These are phyloP conservation scores for Plantago ovata DNA, from an alignment of 257 asterid genomes.

Conservation along the genomic window DNA sequence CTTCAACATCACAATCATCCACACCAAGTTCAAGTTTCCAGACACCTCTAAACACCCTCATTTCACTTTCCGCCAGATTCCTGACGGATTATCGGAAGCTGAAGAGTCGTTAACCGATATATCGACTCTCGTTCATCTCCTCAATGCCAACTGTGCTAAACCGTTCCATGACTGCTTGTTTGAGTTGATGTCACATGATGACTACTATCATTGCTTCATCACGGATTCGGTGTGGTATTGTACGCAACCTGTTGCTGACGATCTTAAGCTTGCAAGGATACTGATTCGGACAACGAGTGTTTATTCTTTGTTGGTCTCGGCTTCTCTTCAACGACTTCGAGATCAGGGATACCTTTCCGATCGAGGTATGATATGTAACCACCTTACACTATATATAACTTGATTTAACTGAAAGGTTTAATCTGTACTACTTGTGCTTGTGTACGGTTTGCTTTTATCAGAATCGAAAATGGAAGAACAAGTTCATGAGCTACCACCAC, in stretches of 20 bases:
- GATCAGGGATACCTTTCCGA: slow-evolving; percentile 23
- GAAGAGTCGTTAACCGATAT: slow-evolving; percentile 4
- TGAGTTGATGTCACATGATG: background rate
- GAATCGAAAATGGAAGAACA: slow-evolving; percentile 25
- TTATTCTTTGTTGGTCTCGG: slow-evolving; percentile 23
- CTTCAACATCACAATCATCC: slow-evolving; percentile 35
- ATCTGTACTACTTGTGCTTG: no score
- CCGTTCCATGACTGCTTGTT: slow-evolving; percentile 20
- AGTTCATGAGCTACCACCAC: slow-evolving; percentile 29
- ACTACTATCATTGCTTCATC: slow-evolving; percentile 17
- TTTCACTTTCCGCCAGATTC: slow-evolving; percentile 32
- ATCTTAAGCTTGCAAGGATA: slow-evolving; percentile 33
- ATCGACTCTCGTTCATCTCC: slow-evolving; percentile 9
- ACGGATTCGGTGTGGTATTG: slow-evolving; percentile 25
- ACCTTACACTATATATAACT: no score
- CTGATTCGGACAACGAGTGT: slow-evolving; percentile 30
- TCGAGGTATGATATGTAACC: slow-evolving; percentile 27
- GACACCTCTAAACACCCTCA: slow-evolving; percentile 22
- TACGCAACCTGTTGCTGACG: slow-evolving; percentile 28
- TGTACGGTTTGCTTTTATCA: background rate
- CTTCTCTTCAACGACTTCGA: slow-evolving; percentile 20
- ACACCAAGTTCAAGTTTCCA: slow-evolving; percentile 32
- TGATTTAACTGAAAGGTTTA: no score
- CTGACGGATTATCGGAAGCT: slow-evolving; percentile 31
- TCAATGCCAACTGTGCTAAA: slow-evolving; percentile 15